Percentiles rank a stretch among this genome's conserved stretches.
Conservation (phyloP, 371 early-diverging fungal species). For the Capillidium heterosporum region DNA sequence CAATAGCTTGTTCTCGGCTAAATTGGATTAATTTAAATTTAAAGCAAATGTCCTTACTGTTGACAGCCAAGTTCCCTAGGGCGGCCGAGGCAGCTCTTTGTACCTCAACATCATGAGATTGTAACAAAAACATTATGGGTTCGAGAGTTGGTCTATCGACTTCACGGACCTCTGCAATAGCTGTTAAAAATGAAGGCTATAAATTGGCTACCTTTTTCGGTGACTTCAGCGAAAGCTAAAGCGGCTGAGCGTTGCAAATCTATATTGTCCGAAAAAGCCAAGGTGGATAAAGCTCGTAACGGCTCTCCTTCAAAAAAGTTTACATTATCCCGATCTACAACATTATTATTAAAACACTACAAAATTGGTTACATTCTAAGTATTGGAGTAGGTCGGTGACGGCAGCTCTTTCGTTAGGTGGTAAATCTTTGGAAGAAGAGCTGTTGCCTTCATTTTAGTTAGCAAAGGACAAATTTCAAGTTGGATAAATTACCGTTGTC, state of each 20-base stretch:
- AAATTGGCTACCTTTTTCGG: slow-evolving; percentile 43
- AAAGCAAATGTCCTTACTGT: slow-evolving; percentile 26
- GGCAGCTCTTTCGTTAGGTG: slow-evolving; percentile 56
- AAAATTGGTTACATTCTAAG: slow-evolving; percentile 48
- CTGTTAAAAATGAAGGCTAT: slow-evolving; percentile 1
- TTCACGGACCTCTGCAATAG: slow-evolving; percentile 44
- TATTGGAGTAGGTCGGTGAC: slow-evolving; percentile 63
- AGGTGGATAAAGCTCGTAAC: slow-evolving; percentile 56
- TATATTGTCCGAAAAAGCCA: slow-evolving; percentile 70
- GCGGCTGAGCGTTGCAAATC: slow-evolving; percentile 79
- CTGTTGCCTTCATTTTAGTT: not conserved
- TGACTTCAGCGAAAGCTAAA: slow-evolving; percentile 80
- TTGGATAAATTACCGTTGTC: not conserved
- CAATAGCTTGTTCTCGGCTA: slow-evolving; percentile 63
- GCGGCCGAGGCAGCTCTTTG: slow-evolving; percentile 80
- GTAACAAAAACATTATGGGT: slow-evolving; percentile 63
- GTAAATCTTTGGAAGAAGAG: not conserved
- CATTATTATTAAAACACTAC: not conserved
- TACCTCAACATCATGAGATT: slow-evolving; percentile 72
- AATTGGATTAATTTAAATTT: not conserved
- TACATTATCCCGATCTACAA: slow-evolving; percentile 45
- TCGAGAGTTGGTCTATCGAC: slow-evolving; percentile 62
- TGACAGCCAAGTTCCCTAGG: slow-evolving; percentile 75
- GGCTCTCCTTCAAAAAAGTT: slow-evolving; percentile 81
- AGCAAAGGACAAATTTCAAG: not conserved